These are phyloP conservation scores for Paramecium primaurelia DNA, from an alignment of 73 alveolate species.

Conservation along the genomic window DNA sequence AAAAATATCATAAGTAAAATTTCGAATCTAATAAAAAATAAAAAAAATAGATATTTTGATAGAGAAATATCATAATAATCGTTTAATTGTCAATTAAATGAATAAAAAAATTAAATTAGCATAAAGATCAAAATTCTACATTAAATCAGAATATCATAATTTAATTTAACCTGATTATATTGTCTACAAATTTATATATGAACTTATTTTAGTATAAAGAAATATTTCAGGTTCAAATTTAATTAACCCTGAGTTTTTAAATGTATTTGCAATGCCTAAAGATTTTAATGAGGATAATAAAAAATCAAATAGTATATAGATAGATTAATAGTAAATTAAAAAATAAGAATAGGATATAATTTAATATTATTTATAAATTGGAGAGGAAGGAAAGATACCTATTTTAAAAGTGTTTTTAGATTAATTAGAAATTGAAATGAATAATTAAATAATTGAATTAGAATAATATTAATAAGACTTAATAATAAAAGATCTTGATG, in stretches of 20 bases:
- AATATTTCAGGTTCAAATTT: neutral
- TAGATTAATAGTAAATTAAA: neutral
- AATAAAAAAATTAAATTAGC: neutral
- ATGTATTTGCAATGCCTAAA: neutral
- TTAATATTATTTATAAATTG: neutral
- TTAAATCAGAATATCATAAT: neutral
- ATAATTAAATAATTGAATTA: neutral
- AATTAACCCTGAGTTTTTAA: neutral
- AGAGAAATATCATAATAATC: neutral
- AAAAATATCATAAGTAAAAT: neutral
- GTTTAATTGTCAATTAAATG: neutral
- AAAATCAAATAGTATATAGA: neutral
- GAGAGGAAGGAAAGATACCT: neutral
- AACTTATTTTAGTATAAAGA: neutral
- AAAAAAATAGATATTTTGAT: neutral
- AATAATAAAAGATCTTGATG: neutral
- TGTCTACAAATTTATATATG: neutral
- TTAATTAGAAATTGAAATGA: neutral
- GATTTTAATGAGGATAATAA: neutral
- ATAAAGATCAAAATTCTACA: neutral
- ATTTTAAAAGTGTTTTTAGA: neutral
- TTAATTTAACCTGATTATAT: neutral
- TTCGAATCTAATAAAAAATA: neutral
- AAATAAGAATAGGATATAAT: neutral
- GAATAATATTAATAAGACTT: neutral